These are phyloP conservation scores for Coniochaeta sp. DNA, from an alignment of 2,329 filamentous ascomycete species.

Conservation along the genomic window DNA sequence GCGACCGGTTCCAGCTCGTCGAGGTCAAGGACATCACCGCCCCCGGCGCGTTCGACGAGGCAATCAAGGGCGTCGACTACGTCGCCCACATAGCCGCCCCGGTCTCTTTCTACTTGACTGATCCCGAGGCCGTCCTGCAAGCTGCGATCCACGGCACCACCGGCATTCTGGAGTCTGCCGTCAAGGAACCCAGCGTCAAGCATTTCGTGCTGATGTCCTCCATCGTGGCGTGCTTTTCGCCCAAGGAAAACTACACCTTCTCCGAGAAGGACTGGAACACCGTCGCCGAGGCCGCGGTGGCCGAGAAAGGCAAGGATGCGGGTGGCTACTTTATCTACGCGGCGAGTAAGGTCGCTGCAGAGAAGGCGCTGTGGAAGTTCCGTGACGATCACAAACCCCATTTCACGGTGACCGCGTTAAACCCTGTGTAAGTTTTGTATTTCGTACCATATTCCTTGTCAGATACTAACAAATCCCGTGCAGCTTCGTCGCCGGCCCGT, in stretches of 20 bases:
- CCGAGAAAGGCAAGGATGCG: conserved; percentile 9
- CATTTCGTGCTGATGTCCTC: conserved; percentile 19
- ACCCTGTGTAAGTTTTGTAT: conserved; percentile 22
- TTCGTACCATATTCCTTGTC: not conserved
- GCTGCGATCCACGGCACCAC: conserved; percentile 12
- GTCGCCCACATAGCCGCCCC: conserved; percentile 16
- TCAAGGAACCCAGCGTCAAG: conserved; percentile 10
- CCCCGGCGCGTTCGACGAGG: conserved; percentile 13
- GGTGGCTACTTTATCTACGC: conserved; percentile 16
- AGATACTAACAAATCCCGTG: not conserved
- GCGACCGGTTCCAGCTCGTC: conserved; percentile 7
- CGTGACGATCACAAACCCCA: conserved; percentile 23
- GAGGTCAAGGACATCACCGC: conserved; percentile 15
- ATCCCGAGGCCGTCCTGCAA: conserved; percentile 13
- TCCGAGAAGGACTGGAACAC: conserved; percentile 19
- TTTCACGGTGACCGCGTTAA: conserved; percentile 30
- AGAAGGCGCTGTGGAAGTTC: conserved; percentile 25
- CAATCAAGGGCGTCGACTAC: conserved; percentile 11
- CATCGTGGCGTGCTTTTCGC: conserved; percentile 6
- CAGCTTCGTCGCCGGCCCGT: conserved; percentile 32
- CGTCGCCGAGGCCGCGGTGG: conserved; percentile 6
- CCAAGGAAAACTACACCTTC: conserved; percentile 5
- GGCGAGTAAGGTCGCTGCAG: conserved; percentile 22
- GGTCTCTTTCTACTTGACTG: conserved; percentile 14
- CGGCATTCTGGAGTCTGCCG: conserved; percentile 10